Evolutionary conservation across 2,329 filamentous ascomycete genomes (phyloP).

Genomic region (Scortechinia acanthostroma): DNA sequence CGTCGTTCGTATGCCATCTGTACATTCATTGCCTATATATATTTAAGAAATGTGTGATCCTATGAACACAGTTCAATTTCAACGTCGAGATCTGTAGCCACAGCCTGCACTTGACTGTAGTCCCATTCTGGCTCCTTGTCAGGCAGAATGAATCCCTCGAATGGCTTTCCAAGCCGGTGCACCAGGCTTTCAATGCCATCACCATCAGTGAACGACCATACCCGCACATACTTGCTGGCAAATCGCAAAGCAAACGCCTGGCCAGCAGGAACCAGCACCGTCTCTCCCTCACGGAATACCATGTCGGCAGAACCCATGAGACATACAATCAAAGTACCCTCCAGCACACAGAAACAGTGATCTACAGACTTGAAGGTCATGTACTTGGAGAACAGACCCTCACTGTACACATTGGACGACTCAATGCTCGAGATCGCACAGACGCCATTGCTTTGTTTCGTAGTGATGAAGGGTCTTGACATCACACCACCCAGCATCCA

Average conservation of each 20-base stretch:
- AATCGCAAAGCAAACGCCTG: conserved; percentile 33
- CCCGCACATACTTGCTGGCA: conserved; percentile 33
- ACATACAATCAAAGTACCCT: conserved; percentile 32
- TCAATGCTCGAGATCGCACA: conserved; percentile 3
- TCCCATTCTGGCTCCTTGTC: conserved; percentile 18
- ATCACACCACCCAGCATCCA: conserved; percentile 3
- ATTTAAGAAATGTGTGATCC: no score
- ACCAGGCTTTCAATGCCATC: conserved; percentile 36
- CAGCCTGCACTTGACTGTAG: background rate
- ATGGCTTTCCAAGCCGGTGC: conserved; percentile 22
- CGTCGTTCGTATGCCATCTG: no score
- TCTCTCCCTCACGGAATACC: conserved; percentile 34
- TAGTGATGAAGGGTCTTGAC: conserved; percentile 3
- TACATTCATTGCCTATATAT: no score
- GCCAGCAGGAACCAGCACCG: conserved; percentile 35
- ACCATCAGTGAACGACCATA: conserved; percentile 38
- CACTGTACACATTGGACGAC: conserved; percentile 1
- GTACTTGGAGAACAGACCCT: background rate
- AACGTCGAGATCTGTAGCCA: background rate
- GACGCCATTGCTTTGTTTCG: conserved; percentile 2
- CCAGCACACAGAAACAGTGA: conserved; percentile 39
- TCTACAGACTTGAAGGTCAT: conserved; percentile 36
- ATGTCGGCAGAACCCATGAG: conserved; percentile 22
- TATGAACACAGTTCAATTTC: background rate
- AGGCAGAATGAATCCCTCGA: conserved; percentile 24